A percentile compares a stretch with the other conserved stretches of the same genome.
phyloP scores from a whole-genome alignment of 495 filamentous ascomycete species.

The Annulohypoxylon nitens region DNA sequence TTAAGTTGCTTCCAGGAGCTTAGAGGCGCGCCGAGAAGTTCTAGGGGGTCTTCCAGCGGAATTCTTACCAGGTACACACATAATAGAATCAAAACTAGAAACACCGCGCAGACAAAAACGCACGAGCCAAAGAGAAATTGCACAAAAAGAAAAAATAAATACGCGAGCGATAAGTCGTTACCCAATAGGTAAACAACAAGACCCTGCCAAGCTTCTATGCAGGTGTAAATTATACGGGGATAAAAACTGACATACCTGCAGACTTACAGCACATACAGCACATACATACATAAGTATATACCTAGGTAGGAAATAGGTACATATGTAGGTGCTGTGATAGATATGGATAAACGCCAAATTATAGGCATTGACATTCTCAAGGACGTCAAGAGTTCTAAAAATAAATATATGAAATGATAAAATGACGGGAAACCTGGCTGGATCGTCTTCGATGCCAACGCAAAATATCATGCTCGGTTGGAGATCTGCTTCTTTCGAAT shows the following conservation, averaged over 20 bases:
- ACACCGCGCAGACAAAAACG: conserved; percentile 13
- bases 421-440: neutral
- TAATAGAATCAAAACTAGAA: conserved; percentile 22
- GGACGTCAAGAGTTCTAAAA: conserved; percentile 6
- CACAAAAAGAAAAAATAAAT: neutral
- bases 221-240: conserved; percentile 11
- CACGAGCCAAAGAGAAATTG: conserved; percentile 19
- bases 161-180: conserved; percentile 9
- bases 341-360: neutral
- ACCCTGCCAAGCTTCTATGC: conserved; percentile 36
- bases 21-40: conserved; percentile 30
- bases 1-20: conserved; percentile 51
- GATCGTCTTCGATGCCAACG: neutral
- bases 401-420: neutral
- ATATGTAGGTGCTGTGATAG: neutral
- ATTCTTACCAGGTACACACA: conserved; percentile 12
- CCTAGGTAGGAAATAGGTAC: neutral
- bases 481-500: conserved; percentile 1
- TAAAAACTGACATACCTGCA: neutral
- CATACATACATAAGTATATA: neutral
- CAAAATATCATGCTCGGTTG: neutral
- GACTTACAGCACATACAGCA: neutral
- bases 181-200: conserved; percentile 6
- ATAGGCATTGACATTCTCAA: neutral
- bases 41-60: conserved; percentile 23